A percentile compares a stretch with the other conserved stretches of the same genome.
phyloP scores from a whole-genome alignment of 1,139 yeast species.

The Suhomyces taliae region DNA sequence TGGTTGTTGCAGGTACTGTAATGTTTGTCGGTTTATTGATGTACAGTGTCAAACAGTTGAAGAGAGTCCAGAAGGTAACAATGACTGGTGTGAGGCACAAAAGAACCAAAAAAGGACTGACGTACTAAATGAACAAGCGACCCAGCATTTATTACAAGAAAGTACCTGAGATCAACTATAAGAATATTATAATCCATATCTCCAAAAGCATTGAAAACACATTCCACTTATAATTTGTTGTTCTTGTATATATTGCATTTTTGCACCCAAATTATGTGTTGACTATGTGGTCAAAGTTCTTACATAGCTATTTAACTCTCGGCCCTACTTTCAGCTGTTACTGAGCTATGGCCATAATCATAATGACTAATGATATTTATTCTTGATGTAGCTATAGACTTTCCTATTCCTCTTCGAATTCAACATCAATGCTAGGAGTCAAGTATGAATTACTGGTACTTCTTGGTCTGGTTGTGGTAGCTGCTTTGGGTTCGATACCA shows the following conservation, averaged over 20 bases:
- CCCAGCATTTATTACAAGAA: too few relatives aligned
- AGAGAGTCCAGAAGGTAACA: slow-evolving; percentile 39
- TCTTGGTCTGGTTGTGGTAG: slow-evolving; percentile 13
- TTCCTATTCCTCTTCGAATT: slow-evolving; percentile 23
- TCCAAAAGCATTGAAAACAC: too few relatives aligned
- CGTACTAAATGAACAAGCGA: too few relatives aligned
- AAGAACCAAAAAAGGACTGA: neutral
- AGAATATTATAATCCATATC: too few relatives aligned
- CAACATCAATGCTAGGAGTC: slow-evolving; percentile 31
- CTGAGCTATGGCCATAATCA: neutral
- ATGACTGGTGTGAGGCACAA: slow-evolving; percentile 39
- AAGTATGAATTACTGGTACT: slow-evolving; percentile 29
- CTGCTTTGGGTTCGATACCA: slow-evolving; percentile 5
- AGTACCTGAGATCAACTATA: too few relatives aligned
- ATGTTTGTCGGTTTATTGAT: slow-evolving; percentile 26
- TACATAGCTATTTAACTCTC: too few relatives aligned
- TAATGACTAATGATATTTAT: slow-evolving; percentile 6
- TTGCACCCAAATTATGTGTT: too few relatives aligned
- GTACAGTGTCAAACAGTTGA: slow-evolving; percentile 32
- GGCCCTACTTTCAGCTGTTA: too few relatives aligned
- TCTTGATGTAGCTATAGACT: neutral
- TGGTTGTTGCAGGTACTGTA: slow-evolving; percentile 29
- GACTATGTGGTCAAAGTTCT: too few relatives aligned
- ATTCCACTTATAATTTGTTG: too few relatives aligned
- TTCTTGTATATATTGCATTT: too few relatives aligned